Evolutionary conservation across 2,329 filamentous ascomycete species (phyloP), one percentile per base, ranked within the genome.

Genomic region (Alternaria panax): DNA sequence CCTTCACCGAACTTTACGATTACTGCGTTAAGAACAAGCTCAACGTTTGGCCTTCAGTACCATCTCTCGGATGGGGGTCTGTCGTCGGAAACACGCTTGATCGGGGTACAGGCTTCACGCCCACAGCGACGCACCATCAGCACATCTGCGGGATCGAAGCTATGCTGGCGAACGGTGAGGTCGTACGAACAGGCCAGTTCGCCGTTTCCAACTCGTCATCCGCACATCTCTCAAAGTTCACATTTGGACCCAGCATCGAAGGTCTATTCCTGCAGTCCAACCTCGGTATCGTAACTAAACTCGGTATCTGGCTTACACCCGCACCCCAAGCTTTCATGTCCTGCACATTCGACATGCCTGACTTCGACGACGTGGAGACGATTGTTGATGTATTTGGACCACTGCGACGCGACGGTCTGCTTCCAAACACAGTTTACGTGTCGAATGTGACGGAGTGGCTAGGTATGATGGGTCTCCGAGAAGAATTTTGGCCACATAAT

Each of bases 241-340:
- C 70, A n/a, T 79, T 79, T 50, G 78, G 78, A 0, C 77, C 78
- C 0, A 77, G 73, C 24, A 71, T 79, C 28, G 76, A 80, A 59
- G 78, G 78, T 2, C 78, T 86, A 14, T 86, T 86, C 63, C 79
- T 81, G 0, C 84, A 86, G 66, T 81, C 79, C 20, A 85, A 82
- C 58, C 77, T 85, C 12, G 84, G 84, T 30, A 82, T 86, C 34
- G 81, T 85, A 7, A 83, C 82, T 3, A 77, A 77, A 46, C 48
- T 75, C 5, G 73, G 71, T 1, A 73, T 76, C 18, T 74, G 75
- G 67, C 73, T 75, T 16, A 73, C 70, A 0, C 73, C 73, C 1
- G 65, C 70, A 11, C 73, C 81, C 6, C 78, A 82, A 61, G 80
- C 81, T 0, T 84, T 77, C 68, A 81, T 83, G 80, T 78, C 79